These are phyloP conservation scores for Pleurotus platypus DNA, from an alignment of 768 basidiomycete genomes.

Conservation along the genomic window DNA sequence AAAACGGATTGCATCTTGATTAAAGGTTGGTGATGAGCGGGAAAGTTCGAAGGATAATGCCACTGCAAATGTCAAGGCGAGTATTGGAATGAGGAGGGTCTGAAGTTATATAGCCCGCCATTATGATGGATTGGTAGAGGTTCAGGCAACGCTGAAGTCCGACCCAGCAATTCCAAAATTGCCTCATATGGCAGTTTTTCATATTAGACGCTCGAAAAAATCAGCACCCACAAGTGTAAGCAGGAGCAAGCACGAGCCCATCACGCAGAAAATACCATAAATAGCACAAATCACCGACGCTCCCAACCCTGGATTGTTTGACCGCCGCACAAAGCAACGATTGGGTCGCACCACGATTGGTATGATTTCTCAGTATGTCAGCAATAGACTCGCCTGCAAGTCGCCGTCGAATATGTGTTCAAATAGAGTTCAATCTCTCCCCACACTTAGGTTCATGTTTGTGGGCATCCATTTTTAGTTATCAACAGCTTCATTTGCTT, in stretches of 20 bases:
- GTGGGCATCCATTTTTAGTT: too few species aligned
- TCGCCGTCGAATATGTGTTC: too few species aligned
- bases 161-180: not conserved
- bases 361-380: too few species aligned
- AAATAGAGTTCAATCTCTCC: too few species aligned
- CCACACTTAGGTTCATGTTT: not conserved
- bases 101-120: slow-evolving; percentile 4
- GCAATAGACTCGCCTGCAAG: too few species aligned
- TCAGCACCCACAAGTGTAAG: not conserved
- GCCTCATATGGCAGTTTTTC: not conserved
- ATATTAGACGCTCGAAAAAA: not conserved
- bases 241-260: not conserved
- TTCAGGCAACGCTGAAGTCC: not conserved
- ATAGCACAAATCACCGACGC: not conserved
- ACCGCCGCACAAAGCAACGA: too few species aligned
- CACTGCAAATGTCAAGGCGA: not conserved
- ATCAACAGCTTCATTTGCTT: not conserved
- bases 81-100: not conserved
- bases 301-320: too few species aligned
- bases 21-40: not conserved
- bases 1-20: not conserved
- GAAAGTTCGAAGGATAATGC: not conserved
- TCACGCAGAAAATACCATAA: not conserved
- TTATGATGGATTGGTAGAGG: slow-evolving; percentile 2
- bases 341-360: too few species aligned